Evolutionary conservation across 2,329 filamentous ascomycete species (phyloP).

Genomic region (Ascochyta viciae-villosae): DNA sequence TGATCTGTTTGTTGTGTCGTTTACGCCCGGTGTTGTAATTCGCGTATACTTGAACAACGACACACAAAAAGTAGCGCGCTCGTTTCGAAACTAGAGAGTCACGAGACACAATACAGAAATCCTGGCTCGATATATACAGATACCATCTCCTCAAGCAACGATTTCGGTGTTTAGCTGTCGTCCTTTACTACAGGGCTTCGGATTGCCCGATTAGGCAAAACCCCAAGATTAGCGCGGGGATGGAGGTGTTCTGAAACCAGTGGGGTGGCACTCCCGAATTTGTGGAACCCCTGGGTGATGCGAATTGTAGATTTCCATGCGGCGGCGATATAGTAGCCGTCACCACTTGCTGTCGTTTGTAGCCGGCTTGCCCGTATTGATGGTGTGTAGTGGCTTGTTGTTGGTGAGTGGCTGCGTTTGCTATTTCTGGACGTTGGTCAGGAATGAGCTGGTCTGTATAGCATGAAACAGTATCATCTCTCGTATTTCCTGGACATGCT

Average conservation of each 20-base stretch:
- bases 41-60: no score
- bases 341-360: background rate
- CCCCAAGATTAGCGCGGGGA: conserved; percentile 10
- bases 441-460: background rate
- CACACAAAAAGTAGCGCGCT: no score
- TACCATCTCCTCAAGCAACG: background rate
- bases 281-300: background rate
- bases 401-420: background rate
- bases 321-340: conserved; percentile 11
- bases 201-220: conserved; percentile 3
- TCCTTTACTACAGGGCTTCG: background rate
- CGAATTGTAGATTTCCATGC: background rate
- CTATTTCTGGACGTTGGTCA: background rate
- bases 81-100: no score
- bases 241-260: conserved; percentile 1
- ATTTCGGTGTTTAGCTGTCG: background rate
- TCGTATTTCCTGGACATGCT: no score
- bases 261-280: conserved; percentile 5
- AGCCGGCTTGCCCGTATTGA: conserved; percentile 2
- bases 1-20: conserved; percentile 5
- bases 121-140: background rate
- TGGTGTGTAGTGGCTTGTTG: background rate
- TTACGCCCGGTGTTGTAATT: conserved; percentile 2
- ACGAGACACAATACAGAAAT: no score
- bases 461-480: no score